phyloP scores from a whole-genome alignment of 352 stramenopile genomes.

The Phytophthora rubi region DNA sequence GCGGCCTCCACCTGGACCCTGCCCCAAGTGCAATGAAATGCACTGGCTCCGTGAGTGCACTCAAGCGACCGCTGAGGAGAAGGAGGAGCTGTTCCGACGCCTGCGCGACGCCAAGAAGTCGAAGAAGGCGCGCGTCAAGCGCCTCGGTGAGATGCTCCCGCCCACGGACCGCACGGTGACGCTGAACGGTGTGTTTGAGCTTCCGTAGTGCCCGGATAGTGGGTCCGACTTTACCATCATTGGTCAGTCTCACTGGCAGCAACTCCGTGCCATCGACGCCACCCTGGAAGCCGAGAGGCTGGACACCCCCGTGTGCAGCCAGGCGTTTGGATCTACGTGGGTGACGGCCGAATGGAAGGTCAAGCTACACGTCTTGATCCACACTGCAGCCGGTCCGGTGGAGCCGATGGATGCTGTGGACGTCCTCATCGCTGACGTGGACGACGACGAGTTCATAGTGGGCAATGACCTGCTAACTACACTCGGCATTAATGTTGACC shows the following conservation, averaged over 20 bases:
- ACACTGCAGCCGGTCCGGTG: no score
- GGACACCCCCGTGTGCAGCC: no score
- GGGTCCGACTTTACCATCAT: no score
- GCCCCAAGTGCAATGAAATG: not conserved
- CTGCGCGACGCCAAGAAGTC: not conserved
- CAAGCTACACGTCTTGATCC: no score
- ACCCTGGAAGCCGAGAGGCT: no score
- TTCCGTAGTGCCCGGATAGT: no score
- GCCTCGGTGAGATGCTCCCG: not conserved
- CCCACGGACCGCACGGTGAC: not conserved
- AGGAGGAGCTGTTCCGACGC: not conserved
- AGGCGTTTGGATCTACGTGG: no score
- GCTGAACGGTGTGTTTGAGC: not conserved
- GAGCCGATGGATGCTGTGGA: no score
- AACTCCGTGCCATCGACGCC: no score
- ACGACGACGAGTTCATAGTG: slow-evolving; percentile 27
- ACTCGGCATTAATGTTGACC: slow-evolving; percentile 21
- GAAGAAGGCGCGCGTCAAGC: not conserved
- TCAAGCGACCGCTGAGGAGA: not conserved
- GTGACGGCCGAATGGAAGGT: no score
- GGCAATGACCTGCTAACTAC: slow-evolving; percentile 12
- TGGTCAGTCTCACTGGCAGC: no score
- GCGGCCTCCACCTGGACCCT: not conserved
- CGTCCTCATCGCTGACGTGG: no score
- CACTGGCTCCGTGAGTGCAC: not conserved